Percentiles rank a stretch among this genome's conserved stretches.
phyloP scores from a whole-genome alignment of 164 flowering plant species.

The Magnolia kwangsiensis region DNA sequence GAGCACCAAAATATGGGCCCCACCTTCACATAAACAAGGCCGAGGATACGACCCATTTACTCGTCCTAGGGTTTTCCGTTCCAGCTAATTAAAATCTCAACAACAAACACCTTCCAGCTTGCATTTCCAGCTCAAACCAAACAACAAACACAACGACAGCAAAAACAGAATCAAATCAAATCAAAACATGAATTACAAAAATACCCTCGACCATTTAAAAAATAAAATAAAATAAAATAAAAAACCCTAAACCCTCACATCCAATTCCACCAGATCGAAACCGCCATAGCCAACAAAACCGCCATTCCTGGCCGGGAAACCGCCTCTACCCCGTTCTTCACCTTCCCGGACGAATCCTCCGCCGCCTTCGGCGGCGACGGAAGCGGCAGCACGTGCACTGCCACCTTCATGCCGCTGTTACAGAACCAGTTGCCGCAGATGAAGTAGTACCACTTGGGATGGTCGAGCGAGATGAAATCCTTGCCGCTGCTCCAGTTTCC shows the following conservation, averaged over 20 bases:
- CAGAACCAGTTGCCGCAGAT: conserved; percentile 15
- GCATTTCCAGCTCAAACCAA: neutral
- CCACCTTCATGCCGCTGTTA: conserved; percentile 19
- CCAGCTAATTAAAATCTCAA: neutral
- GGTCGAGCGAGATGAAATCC: conserved; percentile 14
- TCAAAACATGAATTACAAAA: neutral
- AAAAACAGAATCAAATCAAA: neutral
- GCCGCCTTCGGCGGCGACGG: conserved; percentile 5
- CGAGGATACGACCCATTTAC: no score
- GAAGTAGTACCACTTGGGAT: conserved; percentile 20
- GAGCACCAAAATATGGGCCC: no score
- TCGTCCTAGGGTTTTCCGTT: no score
- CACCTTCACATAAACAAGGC: no score
- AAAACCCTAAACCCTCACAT: neutral
- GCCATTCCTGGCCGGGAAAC: neutral
- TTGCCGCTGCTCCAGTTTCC: conserved; percentile 26
- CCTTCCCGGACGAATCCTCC: neutral
- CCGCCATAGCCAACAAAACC: neutral
- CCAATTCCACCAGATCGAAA: conserved; percentile 1
- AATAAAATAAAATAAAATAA: no score
- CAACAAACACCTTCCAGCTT: neutral
- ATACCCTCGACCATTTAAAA: no score
- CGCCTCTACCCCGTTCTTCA: neutral
- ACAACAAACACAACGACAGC: neutral
- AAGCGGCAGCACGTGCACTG: conserved; percentile 12